These are phyloP conservation scores for Entomortierella beljakovae DNA, from an alignment of 192 early-diverging fungal species.

Conservation along the genomic window DNA sequence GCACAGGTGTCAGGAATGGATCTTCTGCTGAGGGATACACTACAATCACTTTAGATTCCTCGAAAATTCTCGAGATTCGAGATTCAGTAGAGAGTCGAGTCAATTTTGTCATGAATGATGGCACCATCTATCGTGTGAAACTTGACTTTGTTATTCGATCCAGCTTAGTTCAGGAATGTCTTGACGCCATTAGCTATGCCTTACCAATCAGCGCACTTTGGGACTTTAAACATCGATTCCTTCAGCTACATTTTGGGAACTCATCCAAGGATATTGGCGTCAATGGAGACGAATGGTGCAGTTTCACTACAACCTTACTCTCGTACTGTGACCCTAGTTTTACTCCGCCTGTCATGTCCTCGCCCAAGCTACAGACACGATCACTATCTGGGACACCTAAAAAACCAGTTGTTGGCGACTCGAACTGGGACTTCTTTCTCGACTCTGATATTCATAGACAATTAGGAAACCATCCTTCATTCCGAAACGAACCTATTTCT, in stretches of 20 bases:
- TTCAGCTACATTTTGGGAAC: conserved; percentile 42
- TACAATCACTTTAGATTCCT: neutral
- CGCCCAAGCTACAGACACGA: conserved; percentile 8
- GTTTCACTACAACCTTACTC: conserved; percentile 49
- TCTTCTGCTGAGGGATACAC: neutral
- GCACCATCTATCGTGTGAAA: conserved; percentile 28
- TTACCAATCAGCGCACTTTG: conserved; percentile 41
- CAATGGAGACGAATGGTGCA: conserved; percentile 50
- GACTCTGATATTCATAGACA: conserved; percentile 14
- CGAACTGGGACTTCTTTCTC: conserved; percentile 34
- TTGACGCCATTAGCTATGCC: conserved; percentile 53
- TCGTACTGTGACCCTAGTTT: conserved; percentile 51
- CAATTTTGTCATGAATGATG: conserved; percentile 33
- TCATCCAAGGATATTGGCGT: neutral
- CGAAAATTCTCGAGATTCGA: conserved; percentile 32
- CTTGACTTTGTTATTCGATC: conserved; percentile 53
- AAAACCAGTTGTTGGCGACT: neutral
- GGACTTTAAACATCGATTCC: conserved; percentile 47
- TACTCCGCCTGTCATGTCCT: conserved; percentile 9
- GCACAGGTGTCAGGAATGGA: neutral
- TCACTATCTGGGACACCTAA: neutral
- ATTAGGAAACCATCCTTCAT: conserved; percentile 20
- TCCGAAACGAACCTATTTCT: neutral
- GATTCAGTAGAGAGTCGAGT: conserved; percentile 56
- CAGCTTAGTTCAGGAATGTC: conserved; percentile 48